phyloP scores from a whole-genome alignment of 2,329 filamentous ascomycete species.

The Fusarium pseudograminearum region DNA sequence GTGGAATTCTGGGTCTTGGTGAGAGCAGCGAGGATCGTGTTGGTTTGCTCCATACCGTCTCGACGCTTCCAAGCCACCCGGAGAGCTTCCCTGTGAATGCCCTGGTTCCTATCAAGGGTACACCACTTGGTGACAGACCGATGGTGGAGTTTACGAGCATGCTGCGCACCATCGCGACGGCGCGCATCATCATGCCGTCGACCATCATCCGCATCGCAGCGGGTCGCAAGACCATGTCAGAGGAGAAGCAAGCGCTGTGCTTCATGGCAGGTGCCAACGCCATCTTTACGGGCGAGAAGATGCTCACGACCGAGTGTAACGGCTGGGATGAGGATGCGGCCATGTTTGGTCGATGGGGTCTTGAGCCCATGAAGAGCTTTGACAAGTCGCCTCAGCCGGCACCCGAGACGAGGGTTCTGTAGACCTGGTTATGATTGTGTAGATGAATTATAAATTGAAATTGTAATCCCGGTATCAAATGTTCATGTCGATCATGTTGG shows the following conservation, averaged over 20 bases:
- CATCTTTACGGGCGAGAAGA: slow-evolving; percentile 96
- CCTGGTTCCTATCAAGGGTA: slow-evolving; percentile 90
- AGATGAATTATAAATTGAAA: neutral
- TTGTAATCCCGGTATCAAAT: neutral
- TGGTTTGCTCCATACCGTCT: slow-evolving; percentile 84
- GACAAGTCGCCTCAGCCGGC: slow-evolving; percentile 50
- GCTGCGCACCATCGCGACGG: slow-evolving; percentile 85
- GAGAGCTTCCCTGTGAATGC: slow-evolving; percentile 94
- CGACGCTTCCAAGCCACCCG: slow-evolving; percentile 83
- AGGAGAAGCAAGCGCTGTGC: slow-evolving; percentile 89
- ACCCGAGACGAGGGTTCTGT: slow-evolving; percentile 46
- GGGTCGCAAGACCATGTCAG: slow-evolving; percentile 83
- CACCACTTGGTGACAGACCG: slow-evolving; percentile 80
- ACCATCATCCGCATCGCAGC: slow-evolving; percentile 91
- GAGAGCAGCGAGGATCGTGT: slow-evolving; percentile 84
- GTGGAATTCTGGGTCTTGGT: slow-evolving; percentile 87
- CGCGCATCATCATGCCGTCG: slow-evolving; percentile 82
- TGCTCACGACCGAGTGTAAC: slow-evolving; percentile 92
- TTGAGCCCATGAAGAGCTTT: slow-evolving; percentile 78
- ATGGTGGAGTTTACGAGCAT: slow-evolving; percentile 82
- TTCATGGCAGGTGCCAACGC: slow-evolving; percentile 94
- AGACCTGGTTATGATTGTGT: neutral
- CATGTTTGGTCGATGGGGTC: slow-evolving; percentile 87
- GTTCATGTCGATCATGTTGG: neutral
- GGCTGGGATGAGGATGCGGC: slow-evolving; percentile 89